A percentile compares a stretch with the other conserved stretches of the same genome.
Conservation (phyloP, 2,329 filamentous ascomycete species). For the Cladosporium oxysporum region DNA sequence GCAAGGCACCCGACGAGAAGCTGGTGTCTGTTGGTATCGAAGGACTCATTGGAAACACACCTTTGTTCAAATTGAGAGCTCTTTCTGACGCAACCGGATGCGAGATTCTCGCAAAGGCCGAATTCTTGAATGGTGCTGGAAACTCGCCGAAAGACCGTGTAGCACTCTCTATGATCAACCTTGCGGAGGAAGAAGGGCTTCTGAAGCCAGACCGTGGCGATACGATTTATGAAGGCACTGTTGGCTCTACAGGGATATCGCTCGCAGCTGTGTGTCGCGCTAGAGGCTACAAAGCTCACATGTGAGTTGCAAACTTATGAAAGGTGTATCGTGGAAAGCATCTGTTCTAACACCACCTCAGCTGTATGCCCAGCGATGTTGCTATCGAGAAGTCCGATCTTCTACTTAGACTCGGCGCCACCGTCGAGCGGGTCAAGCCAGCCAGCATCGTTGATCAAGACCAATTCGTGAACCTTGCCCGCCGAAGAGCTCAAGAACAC, state of each 20-base stretch:
- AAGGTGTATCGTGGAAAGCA: not conserved
- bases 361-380: conserved; percentile 94
- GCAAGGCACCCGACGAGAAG: conserved; percentile 23
- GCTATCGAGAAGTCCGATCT: conserved; percentile 85
- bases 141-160: conserved; percentile 95
- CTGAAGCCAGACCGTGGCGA: conserved; percentile 80
- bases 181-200: conserved; percentile 75
- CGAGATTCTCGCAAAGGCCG: conserved; percentile 87
- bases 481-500: conserved; percentile 73
- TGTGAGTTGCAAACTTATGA: conserved; percentile 52
- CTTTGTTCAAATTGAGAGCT: conserved; percentile 80
- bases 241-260: conserved; percentile 94
- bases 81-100: conserved; percentile 86
- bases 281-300: conserved; percentile 86
- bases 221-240: conserved; percentile 95
- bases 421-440: conserved; percentile 86
- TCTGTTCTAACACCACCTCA: conserved; percentile 30
- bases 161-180: conserved; percentile 81
- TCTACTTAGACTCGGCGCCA: conserved; percentile 83
- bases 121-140: conserved; percentile 93
- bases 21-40: conserved; percentile 77
- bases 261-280: conserved; percentile 86
- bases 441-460: conserved; percentile 90
- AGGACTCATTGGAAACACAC: conserved; percentile 90
- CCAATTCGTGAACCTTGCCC: conserved; percentile 93